Evolutionary conservation across 305 asterid genomes (phyloP).

Genomic region (Euphrasia arctica): DNA sequence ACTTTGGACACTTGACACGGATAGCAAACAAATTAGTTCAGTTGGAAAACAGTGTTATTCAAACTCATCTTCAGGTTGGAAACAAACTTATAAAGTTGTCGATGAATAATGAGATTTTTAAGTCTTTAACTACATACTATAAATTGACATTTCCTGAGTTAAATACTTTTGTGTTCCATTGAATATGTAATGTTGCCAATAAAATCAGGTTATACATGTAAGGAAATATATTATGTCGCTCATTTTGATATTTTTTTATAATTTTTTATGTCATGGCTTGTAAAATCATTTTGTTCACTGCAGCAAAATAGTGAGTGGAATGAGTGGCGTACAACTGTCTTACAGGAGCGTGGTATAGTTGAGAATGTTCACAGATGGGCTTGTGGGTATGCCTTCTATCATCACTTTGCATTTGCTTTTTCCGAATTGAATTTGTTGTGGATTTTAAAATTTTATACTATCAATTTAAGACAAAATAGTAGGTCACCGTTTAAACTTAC

Average conservation of each 20-base stretch:
- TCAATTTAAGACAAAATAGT: conserved; percentile 7
- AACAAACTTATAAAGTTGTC: conserved; percentile 15
- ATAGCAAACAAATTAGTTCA: conserved; percentile 80
- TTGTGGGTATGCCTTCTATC: conserved; percentile 76
- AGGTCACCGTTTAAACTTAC: conserved; percentile 8
- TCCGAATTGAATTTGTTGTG: conserved; percentile 11
- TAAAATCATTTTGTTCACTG: conserved; percentile 25
- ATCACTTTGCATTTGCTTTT: conserved; percentile 18
- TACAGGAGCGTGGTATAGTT: conserved; percentile 78
- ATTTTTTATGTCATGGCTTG: conserved; percentile 10
- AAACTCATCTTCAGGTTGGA: conserved; percentile 67
- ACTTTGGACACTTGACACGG: conserved; percentile 85
- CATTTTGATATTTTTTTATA: conserved; percentile 13
- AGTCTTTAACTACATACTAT: conserved; percentile 5
- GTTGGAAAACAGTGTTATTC: conserved; percentile 60
- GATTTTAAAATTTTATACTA: conserved; percentile 1
- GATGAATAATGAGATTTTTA: conserved; percentile 5
- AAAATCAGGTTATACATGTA: conserved; percentile 1
- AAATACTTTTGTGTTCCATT: not conserved
- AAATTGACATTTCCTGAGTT: not conserved
- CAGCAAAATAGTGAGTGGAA: conserved; percentile 82
- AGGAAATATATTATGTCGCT: conserved; percentile 5
- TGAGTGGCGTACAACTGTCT: conserved; percentile 75
- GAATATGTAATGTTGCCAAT: conserved; percentile 20
- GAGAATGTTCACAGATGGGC: conserved; percentile 93